Base-by-base conservation (phyloP, 805 yeast species). In the Saturnispora kantuleensis region DNA sequence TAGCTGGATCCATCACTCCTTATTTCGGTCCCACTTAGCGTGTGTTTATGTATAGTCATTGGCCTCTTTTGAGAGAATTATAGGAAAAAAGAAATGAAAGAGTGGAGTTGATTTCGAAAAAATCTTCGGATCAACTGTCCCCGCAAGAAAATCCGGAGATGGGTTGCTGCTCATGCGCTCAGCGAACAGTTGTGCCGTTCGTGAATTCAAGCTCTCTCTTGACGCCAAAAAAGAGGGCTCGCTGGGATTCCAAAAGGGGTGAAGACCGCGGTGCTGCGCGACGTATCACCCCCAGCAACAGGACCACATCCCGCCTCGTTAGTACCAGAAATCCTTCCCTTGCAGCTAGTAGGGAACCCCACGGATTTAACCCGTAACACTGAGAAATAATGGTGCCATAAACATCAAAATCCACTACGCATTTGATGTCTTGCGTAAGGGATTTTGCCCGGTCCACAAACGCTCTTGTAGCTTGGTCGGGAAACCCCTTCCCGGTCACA, bases 401-500 rank as follows among this genome's bases (percentile, higher is more conserved):
- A 2, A 82, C 73, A 51, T 81, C 88, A 12, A 81, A 70, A 55
- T 81, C 88, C 26, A 79, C 77, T 31, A 74, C 64, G 1, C 73
- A 77, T 16, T 57, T 55, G 1, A 76, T 55, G 1, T 74, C 74
- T 1, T 67, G 54, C 15, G 53, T 47, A 3, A 49, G 41, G 2
- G 17, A 28, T 37, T 36, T 37, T 8, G 77, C 50, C 10, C 13
- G 17, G n/a, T 12, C 18, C 2, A 46, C 33, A 45, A 79, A 69
- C 18, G 54, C 50, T 39, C 69, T 64, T 0, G 86, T 79, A 5
- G 72, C 58, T 10, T 65, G 53, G 55, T 81, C 88, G 0, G 88
- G 86, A 52, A 67, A 79, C 4, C 88, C 88, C 54, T 74, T 76
- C 0, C 84, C 86, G 0, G 87, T 80, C 8, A 82, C 57, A 0